Conservation (phyloP, 208 protist species). For the Acanthamoeba polyphaga region DNA sequence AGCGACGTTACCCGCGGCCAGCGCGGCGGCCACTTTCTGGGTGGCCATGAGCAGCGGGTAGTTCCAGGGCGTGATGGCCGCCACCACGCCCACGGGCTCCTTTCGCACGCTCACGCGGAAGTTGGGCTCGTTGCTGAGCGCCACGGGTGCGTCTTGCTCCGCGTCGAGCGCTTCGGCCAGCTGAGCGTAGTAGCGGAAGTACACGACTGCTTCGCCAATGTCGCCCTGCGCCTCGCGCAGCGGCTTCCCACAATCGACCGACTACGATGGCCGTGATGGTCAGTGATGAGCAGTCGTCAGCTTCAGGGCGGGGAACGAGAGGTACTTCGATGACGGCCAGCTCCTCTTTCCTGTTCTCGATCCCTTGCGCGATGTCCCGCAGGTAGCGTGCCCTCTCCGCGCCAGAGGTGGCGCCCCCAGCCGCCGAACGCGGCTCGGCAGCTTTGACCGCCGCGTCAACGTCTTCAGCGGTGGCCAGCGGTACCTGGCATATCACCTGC, state of each 20-base stretch:
- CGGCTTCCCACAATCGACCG: slow-evolving; percentile 31
- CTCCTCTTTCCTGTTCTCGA: slow-evolving; percentile 39
- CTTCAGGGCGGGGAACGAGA: not conserved
- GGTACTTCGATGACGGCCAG: not conserved
- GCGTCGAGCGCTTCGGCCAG: slow-evolving; percentile 47
- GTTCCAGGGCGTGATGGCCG: slow-evolving; percentile 73
- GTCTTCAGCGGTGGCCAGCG: slow-evolving; percentile 35
- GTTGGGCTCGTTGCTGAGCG: not conserved
- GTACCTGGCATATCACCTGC: slow-evolving; percentile 18
- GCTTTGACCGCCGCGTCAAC: slow-evolving; percentile 1
- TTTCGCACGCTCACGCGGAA: slow-evolving; percentile 20
- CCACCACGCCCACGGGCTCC: slow-evolving; percentile 58
- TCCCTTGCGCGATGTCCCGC: not conserved
- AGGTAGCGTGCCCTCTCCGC: not conserved
- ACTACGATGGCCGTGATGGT: not conserved
- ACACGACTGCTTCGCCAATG: not conserved
- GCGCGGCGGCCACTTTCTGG: slow-evolving; percentile 56
- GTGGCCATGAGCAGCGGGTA: slow-evolving; percentile 71
- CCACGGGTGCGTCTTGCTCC: slow-evolving; percentile 17
- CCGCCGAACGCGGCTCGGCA: not conserved
- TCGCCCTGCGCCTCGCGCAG: slow-evolving; percentile 23
- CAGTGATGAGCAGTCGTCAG: not conserved
- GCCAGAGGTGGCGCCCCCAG: not conserved
- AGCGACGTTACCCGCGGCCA: slow-evolving; percentile 25
- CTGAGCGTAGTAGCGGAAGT: slow-evolving; percentile 64